These are phyloP conservation scores for Leccinum rimulosum DNA, from an alignment of 768 basidiomycete species.

Conservation along the genomic window DNA sequence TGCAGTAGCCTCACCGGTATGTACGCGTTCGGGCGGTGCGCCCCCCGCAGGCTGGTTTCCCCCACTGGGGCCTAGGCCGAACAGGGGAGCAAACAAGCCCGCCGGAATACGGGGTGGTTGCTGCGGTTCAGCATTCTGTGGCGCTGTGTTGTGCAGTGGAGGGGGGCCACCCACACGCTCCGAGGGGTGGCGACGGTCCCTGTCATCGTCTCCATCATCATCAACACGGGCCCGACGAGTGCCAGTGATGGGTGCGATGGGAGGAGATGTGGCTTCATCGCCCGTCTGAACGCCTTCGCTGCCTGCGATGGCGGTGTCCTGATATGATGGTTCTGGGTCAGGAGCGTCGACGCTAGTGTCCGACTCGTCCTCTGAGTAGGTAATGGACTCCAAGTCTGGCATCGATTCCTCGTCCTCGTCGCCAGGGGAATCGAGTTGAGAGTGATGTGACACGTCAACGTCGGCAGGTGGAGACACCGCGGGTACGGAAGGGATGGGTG, in stretches of 20 bases:
- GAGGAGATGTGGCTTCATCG: conserved; percentile 31
- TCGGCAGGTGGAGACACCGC: conserved; percentile 3
- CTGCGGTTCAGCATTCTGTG: conserved; percentile 22
- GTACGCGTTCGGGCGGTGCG: conserved; percentile 21
- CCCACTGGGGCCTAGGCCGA: conserved; percentile 19
- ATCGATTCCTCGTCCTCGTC: conserved; percentile 39
- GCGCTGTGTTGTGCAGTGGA: conserved; percentile 19
- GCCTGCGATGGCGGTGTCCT: conserved; percentile 25
- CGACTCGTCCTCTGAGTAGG: conserved; percentile 38
- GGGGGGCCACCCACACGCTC: conserved; percentile 44
- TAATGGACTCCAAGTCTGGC: conserved; percentile 41
- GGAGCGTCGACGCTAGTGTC: conserved; percentile 30
- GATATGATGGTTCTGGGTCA: conserved; percentile 27
- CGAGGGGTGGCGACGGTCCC: conserved; percentile 64
- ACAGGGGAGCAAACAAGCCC: conserved; percentile 27
- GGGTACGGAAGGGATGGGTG: conserved; percentile 1
- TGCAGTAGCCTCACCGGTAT: conserved; percentile 28
- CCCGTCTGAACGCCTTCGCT: conserved; percentile 29
- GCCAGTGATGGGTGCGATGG: conserved; percentile 31
- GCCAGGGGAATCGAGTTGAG: conserved; percentile 3
- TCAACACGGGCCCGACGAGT: conserved; percentile 57
- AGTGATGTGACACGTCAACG: conserved; percentile 5
- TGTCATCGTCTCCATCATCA: conserved; percentile 57
- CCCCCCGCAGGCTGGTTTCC: conserved; percentile 14
- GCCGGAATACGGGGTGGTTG: conserved; percentile 17